Conservation (phyloP, 768 basidiomycete genomes). For the Suillus tomentosus region DNA sequence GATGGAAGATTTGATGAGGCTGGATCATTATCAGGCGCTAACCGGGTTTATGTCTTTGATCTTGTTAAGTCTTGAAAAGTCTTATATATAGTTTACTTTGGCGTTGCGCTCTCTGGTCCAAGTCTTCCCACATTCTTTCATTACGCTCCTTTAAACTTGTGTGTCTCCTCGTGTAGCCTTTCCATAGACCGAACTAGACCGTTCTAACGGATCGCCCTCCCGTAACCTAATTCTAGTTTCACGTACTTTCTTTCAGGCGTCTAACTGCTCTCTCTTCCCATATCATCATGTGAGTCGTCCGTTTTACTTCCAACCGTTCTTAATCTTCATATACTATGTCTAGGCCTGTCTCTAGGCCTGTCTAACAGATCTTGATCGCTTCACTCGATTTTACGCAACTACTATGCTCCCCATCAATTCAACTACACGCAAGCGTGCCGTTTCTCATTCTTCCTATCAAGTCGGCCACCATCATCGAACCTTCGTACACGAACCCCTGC, state of each 20-base stretch:
- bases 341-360: slow-evolving; percentile 15
- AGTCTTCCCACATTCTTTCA: too few relatives aligned
- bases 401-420: slow-evolving; percentile 22
- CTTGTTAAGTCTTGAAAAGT: too few relatives aligned
- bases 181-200: not conserved
- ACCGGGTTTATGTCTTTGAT: too few relatives aligned
- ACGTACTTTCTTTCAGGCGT: slow-evolving; percentile 8
- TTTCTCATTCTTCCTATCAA: slow-evolving; percentile 19
- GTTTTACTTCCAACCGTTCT: not conserved
- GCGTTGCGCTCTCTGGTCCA: too few relatives aligned
- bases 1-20: not conserved
- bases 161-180: too few relatives aligned
- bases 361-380: slow-evolving; percentile 11
- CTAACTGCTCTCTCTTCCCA: slow-evolving; percentile 6
- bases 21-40: not conserved
- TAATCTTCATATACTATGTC: slow-evolving; percentile 9
- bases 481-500: slow-evolving; percentile 9
- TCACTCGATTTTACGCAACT: not conserved
- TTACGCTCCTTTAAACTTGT: too few relatives aligned
- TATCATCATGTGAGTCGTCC: slow-evolving; percentile 26
- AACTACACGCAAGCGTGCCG: slow-evolving; percentile 17
- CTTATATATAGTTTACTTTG: too few relatives aligned
- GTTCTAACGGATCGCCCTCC: slow-evolving; percentile 3
- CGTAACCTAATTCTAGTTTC: slow-evolving; percentile 25
- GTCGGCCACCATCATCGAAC: slow-evolving; percentile 15